Base-by-base conservation (phyloP, 2,329 filamentous ascomycete species). In the Madurella fahalii region DNA sequence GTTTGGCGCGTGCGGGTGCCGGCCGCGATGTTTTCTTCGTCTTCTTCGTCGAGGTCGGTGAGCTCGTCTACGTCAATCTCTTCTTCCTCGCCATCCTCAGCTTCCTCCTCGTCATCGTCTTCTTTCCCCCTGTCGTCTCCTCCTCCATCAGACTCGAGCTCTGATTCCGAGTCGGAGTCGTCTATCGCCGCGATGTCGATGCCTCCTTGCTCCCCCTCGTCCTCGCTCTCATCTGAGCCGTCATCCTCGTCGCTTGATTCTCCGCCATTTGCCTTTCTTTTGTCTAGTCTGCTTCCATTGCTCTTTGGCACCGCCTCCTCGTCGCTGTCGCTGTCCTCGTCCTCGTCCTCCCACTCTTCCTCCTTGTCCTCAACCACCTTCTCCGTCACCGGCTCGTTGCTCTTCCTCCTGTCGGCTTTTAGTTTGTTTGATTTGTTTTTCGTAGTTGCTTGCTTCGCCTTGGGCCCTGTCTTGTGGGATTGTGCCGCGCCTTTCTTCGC, bases 1-100 rank as follows among this genome's bases (percentile, higher is more conserved):
- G 92, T 96, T 62, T 96, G 85, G 65, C 91, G 89, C 69, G 94
- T 90, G 74, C 95, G 89, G 15, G 91, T 90, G 58, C 95, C 84
- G 40, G 96, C 82, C 67, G 96, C 92, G 72, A 89, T 89, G 65
- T 84, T 87, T 65, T 95, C 91, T 60, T 69, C 67, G 40, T 63
- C 61, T 48, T 61, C 61, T 16, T 89, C 88, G 17, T 89, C 90
- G 42, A 58, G 44, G 40, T 50, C 51, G 2, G 50, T 53, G 37
- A 83, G 75, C 46, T 89, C 89, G 51, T 88, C 76, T 30, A 85
- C 74, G 50, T 89, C 87, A 49, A 94, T 85, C 4, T 92, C 87
- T 43, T 96, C 91, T 61, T 94, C 90, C 43, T 93, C 89, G 4
- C 91, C 87, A 18, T 88, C 86, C 0, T 86, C 84, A 1, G 85